Base-by-base conservation (phyloP, 345 rosid species). In the Citrus australasica region DNA sequence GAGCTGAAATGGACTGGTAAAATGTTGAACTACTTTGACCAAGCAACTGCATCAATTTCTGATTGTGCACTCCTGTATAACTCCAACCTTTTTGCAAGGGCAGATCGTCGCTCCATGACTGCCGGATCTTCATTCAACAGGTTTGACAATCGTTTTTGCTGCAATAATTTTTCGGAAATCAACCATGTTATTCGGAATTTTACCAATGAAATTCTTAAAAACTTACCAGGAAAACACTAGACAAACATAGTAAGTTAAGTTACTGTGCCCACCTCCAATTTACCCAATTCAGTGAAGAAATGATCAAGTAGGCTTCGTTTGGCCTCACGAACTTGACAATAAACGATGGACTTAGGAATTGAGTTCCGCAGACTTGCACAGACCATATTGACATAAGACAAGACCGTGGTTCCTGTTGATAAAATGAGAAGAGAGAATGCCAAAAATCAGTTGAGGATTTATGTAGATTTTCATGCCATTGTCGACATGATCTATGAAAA, bases 311-410 rank as follows among this genome's bases (percentile, higher is more conserved):
- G 89, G 89, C 97, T 86, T 71, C 98, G 83, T 73, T 94, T 96
- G 48, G 99, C 99, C 83, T 94, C 99, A n/a, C 99, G 95, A 59
- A 94, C 98, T 94, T 96, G 98, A 78, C 98, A 92, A 78, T 96
- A 89, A 69, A 94, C 99, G 2, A 96, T 77, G 66, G 99, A 96
- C 85, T 96, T 96, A 2, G 99, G 99, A 46, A 96, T 94, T 75
- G 98, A 92, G 84, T 94, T 88, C 27, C 98, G 98, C 59, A 96
- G 88, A 77, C 87, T 88, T 28, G 90, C 92, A 80, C 98, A 94
- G 28, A 96, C 98, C 99, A 92, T 92, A 73, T 89, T 94, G 79
- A 96, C 98, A 32, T 96, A 96, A 1, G 98, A 91, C 86, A 96
- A 69, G 74, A 96, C 98, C 0, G 94, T 96, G 14, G 98, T 83